Evolutionary conservation across 495 filamentous ascomycete species (phyloP), one percentile per base, ranked within the genome.

Genomic region (Penicillium cataractarum): DNA sequence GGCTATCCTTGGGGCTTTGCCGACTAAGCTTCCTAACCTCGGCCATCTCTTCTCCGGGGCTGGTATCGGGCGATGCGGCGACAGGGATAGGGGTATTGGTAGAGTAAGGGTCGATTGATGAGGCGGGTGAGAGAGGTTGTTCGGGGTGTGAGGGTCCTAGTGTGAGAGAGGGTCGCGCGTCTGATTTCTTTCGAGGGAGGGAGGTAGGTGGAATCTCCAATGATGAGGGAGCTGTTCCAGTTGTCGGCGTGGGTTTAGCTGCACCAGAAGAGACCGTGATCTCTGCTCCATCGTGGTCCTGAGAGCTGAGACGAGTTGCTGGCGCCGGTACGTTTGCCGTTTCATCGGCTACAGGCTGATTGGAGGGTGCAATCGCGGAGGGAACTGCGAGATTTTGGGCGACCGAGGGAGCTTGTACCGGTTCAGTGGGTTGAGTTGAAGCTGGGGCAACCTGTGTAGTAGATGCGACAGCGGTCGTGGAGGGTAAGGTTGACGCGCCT

Each of bases 91-190:
- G 78, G 1, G 79, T 82, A 59, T 78, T 76, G 61, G 72, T 80
- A 59, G 77, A 78, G 62, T 74, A 79, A 0, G 75, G 79, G 8
- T 72, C 79, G 49, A 73, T 68, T 10, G 79, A 82, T 6, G 79
- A 82, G 31, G 72, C 76, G 21, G 79, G 79, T 19, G 79, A 82
- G 37, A 78, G 70, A 15, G 79, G 78, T 63, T 82, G 79, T 39
- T 78, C 77, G 40, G 58, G 24, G 19, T 65, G 60, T 27, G 74
- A 73, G n/a, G 62, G 63, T 8, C 74, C 73, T 37, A 75, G 40
- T 27, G 64, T 63, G 59, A 77, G 70, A 60, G 77, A 71, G 7
- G 74, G 69, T 35, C 69, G 73, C 48, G 64, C 58, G 46, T 74
- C 74, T 58, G 65, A 65, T 58, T 78, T 76, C 57, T 69, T 72